These are phyloP conservation scores for Phytophthora tubulina DNA, from an alignment of 352 stramenopile species.

Conservation along the genomic window DNA sequence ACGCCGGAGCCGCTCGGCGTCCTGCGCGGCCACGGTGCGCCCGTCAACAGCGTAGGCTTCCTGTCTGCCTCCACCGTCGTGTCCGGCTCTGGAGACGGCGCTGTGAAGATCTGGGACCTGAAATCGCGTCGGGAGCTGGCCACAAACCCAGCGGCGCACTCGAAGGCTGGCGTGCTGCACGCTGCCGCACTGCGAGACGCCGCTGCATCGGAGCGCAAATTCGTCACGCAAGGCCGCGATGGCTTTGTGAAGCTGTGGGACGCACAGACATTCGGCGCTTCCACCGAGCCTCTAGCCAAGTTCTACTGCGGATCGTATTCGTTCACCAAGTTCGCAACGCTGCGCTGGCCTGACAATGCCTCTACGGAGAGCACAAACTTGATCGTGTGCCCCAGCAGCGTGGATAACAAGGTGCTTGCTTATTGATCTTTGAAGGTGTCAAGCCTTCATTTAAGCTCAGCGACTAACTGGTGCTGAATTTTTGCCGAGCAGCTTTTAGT, in stretches of 20 bases:
- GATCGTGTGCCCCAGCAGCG: constrained; percentile 55
- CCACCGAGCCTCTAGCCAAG: constrained; percentile 38
- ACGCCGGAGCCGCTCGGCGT: constrained; percentile 64
- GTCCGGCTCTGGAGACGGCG: constrained; percentile 68
- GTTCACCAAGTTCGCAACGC: constrained; percentile 68
- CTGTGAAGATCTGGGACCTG: constrained; percentile 82
- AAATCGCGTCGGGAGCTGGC: constrained; percentile 60
- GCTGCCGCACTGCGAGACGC: constrained; percentile 23
- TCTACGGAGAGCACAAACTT: constrained; percentile 26
- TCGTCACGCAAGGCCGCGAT: constrained; percentile 80
- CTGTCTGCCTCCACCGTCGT: constrained; percentile 48
- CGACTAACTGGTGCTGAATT: constrained; percentile 14
- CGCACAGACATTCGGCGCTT: constrained; percentile 25
- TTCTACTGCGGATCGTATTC: constrained; percentile 74
- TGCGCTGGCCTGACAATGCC: constrained; percentile 46
- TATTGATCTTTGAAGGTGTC: neutral
- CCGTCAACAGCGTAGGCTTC: constrained; percentile 75
- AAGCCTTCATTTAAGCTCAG: neutral
- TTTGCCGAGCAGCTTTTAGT: constrained; percentile 47
- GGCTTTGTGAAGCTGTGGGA: constrained; percentile 81
- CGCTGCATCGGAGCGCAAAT: constrained; percentile 28
- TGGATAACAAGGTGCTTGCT: constrained; percentile 46
- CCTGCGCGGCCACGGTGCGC: constrained; percentile 68
- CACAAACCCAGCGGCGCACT: constrained; percentile 54
- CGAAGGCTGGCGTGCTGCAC: constrained; percentile 83